Percentiles rank a stretch among this genome's conserved stretches.
Conservation (phyloP, 2,329 filamentous ascomycete species). For the Aspergillus calidoustus region DNA sequence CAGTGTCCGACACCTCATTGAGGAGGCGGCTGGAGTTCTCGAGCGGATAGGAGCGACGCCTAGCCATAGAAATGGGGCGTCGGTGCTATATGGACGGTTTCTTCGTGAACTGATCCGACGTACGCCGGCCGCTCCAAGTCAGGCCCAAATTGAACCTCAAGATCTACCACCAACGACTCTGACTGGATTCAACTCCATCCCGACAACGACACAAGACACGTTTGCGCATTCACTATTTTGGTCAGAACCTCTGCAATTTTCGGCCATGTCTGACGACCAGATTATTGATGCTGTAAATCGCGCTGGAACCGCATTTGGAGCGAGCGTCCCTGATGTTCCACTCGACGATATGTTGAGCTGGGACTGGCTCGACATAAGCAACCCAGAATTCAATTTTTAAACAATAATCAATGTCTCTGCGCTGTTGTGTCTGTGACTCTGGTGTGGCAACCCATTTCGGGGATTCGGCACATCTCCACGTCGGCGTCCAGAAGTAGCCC, state of each 20-base stretch:
- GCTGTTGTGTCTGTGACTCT: not conserved
- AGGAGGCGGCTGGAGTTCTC: conserved; percentile 70
- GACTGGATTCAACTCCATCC: conserved; percentile 25
- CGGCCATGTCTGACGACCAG: conserved; percentile 71
- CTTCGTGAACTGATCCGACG: conserved; percentile 55
- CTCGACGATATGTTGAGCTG: conserved; percentile 64
- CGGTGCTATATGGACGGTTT: conserved; percentile 62
- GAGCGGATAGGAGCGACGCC: conserved; percentile 71
- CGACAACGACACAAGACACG: conserved; percentile 30
- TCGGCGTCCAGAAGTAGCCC: conserved; percentile 37
- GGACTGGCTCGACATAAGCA: conserved; percentile 59
- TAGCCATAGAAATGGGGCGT: conserved; percentile 69
- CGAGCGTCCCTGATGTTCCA: conserved; percentile 59
- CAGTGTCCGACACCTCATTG: conserved; percentile 67
- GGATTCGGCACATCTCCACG: conserved; percentile 12
- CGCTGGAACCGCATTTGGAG: conserved; percentile 63
- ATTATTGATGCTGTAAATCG: conserved; percentile 69
- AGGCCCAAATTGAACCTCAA: conserved; percentile 18
- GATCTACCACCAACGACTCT: conserved; percentile 19
- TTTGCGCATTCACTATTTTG: conserved; percentile 43
- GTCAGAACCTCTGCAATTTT: conserved; percentile 64
- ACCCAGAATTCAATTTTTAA: conserved; percentile 35
- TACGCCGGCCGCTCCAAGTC: conserved; percentile 31
- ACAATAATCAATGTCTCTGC: not conserved
- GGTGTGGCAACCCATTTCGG: conserved; percentile 4